Evolutionary conservation across 768 basidiomycete genomes (phyloP).

Genomic region (Kwoniella sp.): DNA sequence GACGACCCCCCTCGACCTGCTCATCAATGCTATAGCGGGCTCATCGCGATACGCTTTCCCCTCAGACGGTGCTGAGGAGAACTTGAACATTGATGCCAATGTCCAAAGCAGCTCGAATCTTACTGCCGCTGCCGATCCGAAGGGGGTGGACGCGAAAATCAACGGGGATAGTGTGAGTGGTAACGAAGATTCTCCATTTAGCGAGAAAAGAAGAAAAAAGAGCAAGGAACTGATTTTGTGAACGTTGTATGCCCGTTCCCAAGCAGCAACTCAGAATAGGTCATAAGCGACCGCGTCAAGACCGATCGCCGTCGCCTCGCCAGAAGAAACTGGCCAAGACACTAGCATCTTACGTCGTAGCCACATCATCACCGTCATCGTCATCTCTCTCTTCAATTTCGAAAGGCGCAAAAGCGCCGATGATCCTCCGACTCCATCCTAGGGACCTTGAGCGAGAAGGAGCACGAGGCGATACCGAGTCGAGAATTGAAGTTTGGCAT

Average conservation of each 20-base stretch:
- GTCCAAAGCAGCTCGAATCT: background rate
- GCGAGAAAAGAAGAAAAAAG: too few relatives aligned
- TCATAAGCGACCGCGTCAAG: background rate
- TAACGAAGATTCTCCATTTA: background rate
- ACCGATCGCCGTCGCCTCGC: conserved; percentile 14
- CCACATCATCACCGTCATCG: background rate
- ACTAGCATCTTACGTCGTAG: conserved; percentile 11
- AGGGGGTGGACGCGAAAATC: too few relatives aligned
- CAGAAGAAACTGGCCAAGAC: conserved; percentile 16
- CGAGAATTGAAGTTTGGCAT: conserved; percentile 61
- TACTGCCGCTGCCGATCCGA: too few relatives aligned
- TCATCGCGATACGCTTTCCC: conserved; percentile 22
- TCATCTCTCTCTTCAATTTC: background rate
- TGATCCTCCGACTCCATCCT: background rate
- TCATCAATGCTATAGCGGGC: conserved; percentile 50
- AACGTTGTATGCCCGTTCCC: too few relatives aligned
- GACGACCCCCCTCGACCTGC: conserved; percentile 43
- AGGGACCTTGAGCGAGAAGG: too few relatives aligned
- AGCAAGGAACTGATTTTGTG: too few relatives aligned
- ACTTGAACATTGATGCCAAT: background rate
- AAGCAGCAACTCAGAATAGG: background rate
- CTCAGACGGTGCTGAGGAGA: background rate
- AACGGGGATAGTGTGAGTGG: background rate
- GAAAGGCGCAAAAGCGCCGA: background rate
- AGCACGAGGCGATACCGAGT: background rate